Base-by-base conservation (phyloP, 257 asterid species). In the Primulina tabacum region DNA sequence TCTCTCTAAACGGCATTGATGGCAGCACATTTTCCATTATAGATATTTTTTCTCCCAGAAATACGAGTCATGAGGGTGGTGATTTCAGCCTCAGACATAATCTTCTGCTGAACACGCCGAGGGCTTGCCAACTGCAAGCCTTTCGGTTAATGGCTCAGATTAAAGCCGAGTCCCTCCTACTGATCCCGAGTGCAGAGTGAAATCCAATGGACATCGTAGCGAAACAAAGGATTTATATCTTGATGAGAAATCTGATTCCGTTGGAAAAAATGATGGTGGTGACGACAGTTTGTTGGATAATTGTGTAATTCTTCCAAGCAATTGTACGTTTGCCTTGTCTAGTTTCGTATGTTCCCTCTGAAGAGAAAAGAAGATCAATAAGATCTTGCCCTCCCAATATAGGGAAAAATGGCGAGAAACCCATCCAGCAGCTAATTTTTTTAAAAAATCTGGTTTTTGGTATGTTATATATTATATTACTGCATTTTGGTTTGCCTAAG, bases 281-380 rank as follows among this genome's bases (percentile, higher is more conserved):
- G 90, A 83, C 20, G 83, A 81, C 8, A 79, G 87, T 64, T 80
- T 88, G 79, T 77, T 91, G 73, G 87, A 84, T 68, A 83, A 91
- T 75, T 88, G 97, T 50, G 98, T 96, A 29, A 83, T 93, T 71
- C 76, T 85, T 68, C 85, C 92, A 7, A 83, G 69, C 66, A 91
- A 88, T 70, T 93, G n/a, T n/a, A n/a, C n/a, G 99, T 76, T 80
- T 94, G 80, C 97, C 99, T 29, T 94, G 97, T 75, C 84, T 94
- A 71, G 91, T 97, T 72, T 87, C 96, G 11, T 72, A 95, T 26
- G 90, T 81, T 50, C 79, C 85, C 12, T 64, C 86, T 0, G 81
- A 76, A 29, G 96, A 93, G 64, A 93, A 91, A 89, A 86, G 92
- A 73, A 77, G 84, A 75, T 83, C 96, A 1, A 64, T 83, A 26